phyloP scores from a whole-genome alignment of 176 grass and related monocot species.

The Secale cereale region DNA sequence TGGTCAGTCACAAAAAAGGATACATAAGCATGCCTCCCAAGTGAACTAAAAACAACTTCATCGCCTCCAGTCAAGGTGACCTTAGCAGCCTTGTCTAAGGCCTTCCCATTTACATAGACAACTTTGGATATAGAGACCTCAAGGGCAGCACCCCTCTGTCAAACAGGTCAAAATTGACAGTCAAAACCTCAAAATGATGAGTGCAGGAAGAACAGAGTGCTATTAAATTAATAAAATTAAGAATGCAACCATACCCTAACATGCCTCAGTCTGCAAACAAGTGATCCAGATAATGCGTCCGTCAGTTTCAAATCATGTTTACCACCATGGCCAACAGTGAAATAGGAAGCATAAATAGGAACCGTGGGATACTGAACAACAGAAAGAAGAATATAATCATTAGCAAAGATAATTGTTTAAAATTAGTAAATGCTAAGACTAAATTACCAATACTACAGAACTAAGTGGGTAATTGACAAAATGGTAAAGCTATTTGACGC shows the following conservation, averaged over 20 bases:
- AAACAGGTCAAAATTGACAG: constrained; percentile 18
- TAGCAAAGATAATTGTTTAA: constrained; percentile 6
- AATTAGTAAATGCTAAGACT: not conserved
- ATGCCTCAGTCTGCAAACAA: constrained; percentile 77
- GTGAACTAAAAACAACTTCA: constrained; percentile 80
- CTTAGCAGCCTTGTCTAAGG: constrained; percentile 66
- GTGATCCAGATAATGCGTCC: constrained; percentile 50
- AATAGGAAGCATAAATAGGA: constrained; percentile 58
- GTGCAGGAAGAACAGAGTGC: constrained; percentile 4
- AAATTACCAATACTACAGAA: constrained; percentile 11
- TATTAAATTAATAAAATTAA: not conserved
- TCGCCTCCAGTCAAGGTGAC: constrained; percentile 75
- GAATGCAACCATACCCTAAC: constrained; percentile 55
- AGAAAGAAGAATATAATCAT: constrained; percentile 25
- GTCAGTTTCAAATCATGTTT: constrained; percentile 75
- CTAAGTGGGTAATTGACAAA: not conserved
- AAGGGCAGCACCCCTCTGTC: constrained; percentile 45
- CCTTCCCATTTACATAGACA: constrained; percentile 91
- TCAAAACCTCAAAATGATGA: constrained; percentile 2
- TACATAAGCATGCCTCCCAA: constrained; percentile 85
- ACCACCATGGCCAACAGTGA: constrained; percentile 80
- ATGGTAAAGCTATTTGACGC: not conserved
- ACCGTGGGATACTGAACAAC: constrained; percentile 69
- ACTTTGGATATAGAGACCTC: constrained; percentile 68
- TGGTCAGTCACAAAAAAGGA: constrained; percentile 41